These are phyloP conservation scores for Lotus japonicus DNA, from an alignment of 306 rosid species.

Conservation along the genomic window DNA sequence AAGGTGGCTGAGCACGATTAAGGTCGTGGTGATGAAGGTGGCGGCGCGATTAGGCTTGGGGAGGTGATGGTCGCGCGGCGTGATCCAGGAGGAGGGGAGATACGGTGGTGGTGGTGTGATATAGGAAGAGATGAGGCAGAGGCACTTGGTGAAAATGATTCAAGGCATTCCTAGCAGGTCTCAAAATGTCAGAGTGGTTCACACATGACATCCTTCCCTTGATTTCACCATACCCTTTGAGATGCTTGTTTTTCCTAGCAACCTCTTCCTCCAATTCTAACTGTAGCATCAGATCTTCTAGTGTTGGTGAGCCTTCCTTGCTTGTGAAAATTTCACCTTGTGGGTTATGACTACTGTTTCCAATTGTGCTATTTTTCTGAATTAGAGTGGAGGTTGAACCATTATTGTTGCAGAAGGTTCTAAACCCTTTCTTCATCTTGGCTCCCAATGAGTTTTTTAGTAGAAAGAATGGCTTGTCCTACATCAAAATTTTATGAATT, in stretches of 20 bases:
- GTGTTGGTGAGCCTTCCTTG: slow-evolving; percentile 37
- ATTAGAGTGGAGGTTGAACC: slow-evolving; percentile 44
- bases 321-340: slow-evolving; percentile 17
- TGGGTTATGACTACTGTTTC: background rate
- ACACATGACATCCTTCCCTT: slow-evolving; percentile 70
- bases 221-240: slow-evolving; percentile 15
- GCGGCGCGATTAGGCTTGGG: too few relatives aligned
- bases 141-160: too few relatives aligned
- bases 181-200: slow-evolving; percentile 66
- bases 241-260: slow-evolving; percentile 47
- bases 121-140: too few relatives aligned
- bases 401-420: slow-evolving; percentile 58
- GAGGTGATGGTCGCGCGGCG: too few relatives aligned
- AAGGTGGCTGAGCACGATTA: too few relatives aligned
- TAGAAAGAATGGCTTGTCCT: slow-evolving; percentile 62
- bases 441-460: slow-evolving; percentile 69
- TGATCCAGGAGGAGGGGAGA: too few relatives aligned
- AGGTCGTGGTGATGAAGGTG: too few relatives aligned
- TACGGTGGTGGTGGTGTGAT: too few relatives aligned
- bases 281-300: slow-evolving; percentile 64
- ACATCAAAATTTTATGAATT: slow-evolving; percentile 6
- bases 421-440: slow-evolving; percentile 71
- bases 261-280: slow-evolving; percentile 67
- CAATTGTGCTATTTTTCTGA: slow-evolving; percentile 32
- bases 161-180: slow-evolving; percentile 84